phyloP scores from a whole-genome alignment of 2,329 filamentous ascomycete genomes.

The Alternaria sp. region DNA sequence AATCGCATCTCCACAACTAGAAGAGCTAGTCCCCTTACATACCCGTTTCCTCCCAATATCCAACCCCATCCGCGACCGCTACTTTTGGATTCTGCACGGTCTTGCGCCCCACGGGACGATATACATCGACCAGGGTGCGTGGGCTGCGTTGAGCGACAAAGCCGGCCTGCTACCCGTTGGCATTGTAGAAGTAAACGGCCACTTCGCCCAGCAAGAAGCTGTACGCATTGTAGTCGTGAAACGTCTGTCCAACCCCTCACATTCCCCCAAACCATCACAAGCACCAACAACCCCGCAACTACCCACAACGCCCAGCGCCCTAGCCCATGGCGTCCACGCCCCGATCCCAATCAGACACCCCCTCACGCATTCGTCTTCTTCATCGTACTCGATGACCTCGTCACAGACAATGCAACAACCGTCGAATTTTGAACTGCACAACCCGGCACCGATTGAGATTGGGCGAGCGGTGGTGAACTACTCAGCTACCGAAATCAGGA shows the following conservation, averaged over 20 bases:
- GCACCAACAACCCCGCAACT: slow-evolving; percentile 5
- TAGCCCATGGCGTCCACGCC: slow-evolving; percentile 30
- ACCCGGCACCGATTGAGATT: slow-evolving; percentile 69
- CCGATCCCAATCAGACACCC: slow-evolving; percentile 33
- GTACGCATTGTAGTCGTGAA: slow-evolving; percentile 85
- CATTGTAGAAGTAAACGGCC: slow-evolving; percentile 87
- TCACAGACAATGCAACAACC: slow-evolving; percentile 27
- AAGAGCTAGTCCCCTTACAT: slow-evolving; percentile 69
- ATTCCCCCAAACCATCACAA: slow-evolving; percentile 11
- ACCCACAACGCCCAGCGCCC: slow-evolving; percentile 25
- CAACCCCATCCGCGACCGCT: slow-evolving; percentile 20
- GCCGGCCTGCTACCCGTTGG: slow-evolving; percentile 89
- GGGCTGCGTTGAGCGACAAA: slow-evolving; percentile 80
- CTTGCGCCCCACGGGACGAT: slow-evolving; percentile 88
- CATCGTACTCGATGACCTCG: slow-evolving; percentile 25
- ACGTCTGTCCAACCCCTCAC: slow-evolving; percentile 47
- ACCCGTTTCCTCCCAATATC: slow-evolving; percentile 84
- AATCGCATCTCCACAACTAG: slow-evolving; percentile 31
- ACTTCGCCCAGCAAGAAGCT: slow-evolving; percentile 90
- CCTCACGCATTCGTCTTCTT: slow-evolving; percentile 6
- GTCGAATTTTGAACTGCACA: slow-evolving; percentile 42
- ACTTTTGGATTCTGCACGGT: slow-evolving; percentile 86
- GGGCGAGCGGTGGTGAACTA: slow-evolving; percentile 94
- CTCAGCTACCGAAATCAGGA: slow-evolving; percentile 79
- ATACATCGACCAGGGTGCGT: slow-evolving; percentile 91